Evolutionary conservation across 1,139 yeast species (phyloP).

Genomic region (Groenewaldozyma sp.): DNA sequence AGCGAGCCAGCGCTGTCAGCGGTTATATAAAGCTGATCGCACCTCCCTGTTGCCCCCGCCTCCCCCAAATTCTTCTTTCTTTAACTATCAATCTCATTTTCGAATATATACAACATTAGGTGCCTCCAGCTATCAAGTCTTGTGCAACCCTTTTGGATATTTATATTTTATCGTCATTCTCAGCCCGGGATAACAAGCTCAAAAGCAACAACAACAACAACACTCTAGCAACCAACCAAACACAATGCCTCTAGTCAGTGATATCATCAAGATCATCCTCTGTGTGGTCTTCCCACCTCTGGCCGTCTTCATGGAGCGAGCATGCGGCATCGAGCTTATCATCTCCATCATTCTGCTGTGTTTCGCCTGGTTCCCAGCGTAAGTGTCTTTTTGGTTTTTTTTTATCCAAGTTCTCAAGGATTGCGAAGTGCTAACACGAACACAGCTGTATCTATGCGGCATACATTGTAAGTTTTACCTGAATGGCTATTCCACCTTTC

Average conservation of each 20-base stretch:
- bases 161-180: too few species aligned
- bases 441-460: not conserved
- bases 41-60: too few species aligned
- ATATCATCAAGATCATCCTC: conserved; percentile 47
- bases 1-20: too few species aligned
- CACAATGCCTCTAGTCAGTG: conserved; percentile 27
- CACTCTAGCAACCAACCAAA: not conserved
- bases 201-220: not conserved
- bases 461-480: not conserved
- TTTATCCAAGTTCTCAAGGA: not conserved
- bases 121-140: too few species aligned
- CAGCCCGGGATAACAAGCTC: too few species aligned
- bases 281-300: conserved; percentile 65
- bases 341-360: conserved; percentile 53
- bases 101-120: too few species aligned
- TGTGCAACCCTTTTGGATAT: too few species aligned
- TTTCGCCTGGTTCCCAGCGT: conserved; percentile 49
- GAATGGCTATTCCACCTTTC: too few species aligned
- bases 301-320: conserved; percentile 65
- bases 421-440: not conserved
- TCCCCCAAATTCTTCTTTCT: too few species aligned
- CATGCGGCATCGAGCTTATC: conserved; percentile 47
- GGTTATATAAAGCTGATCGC: too few species aligned
- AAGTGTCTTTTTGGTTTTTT: conserved; percentile 6
- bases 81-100: too few species aligned